These are phyloP conservation scores for Cinnamomum chago DNA, from an alignment of 164 flowering plant species.

Conservation along the genomic window DNA sequence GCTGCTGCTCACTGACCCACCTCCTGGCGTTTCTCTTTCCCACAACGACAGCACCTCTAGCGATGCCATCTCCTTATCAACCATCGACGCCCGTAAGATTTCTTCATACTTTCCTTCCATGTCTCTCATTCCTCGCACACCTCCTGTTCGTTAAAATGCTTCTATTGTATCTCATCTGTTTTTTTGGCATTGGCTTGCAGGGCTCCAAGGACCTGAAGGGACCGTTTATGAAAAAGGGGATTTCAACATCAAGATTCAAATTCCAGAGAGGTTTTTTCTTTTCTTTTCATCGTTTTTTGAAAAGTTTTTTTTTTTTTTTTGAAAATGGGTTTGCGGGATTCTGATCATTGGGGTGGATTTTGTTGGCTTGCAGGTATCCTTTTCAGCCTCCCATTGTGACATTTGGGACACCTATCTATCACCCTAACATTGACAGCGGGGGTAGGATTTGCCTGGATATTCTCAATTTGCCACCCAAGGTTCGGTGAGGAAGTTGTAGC, in stretches of 20 bases:
- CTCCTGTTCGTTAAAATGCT: no score
- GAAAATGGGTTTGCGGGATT: neutral
- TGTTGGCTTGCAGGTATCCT: conserved; percentile 54
- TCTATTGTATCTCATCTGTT: neutral
- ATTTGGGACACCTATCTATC: conserved; percentile 79
- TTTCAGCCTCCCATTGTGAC: conserved; percentile 88
- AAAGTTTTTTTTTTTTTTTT: neutral
- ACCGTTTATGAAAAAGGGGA: conserved; percentile 64
- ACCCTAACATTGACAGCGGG: conserved; percentile 84
- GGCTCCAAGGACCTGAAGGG: conserved; percentile 73
- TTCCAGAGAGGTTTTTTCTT: conserved; percentile 64
- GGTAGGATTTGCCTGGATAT: conserved; percentile 92
- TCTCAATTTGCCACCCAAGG: conserved; percentile 95
- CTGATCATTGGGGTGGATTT: neutral
- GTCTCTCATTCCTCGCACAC: neutral
- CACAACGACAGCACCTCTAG: conserved; percentile 3
- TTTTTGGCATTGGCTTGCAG: conserved; percentile 24
- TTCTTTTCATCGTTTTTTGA: neutral
- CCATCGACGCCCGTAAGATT: conserved; percentile 53
- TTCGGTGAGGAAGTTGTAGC: conserved; percentile 2
- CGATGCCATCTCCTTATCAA: conserved; percentile 34
- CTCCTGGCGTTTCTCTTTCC: conserved; percentile 71
- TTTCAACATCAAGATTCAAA: conserved; percentile 66
- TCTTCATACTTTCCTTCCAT: neutral
- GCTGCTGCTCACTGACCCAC: conserved; percentile 77